phyloP scores from a whole-genome alignment of 495 filamentous ascomycete species.

The Lindgomyces ingoldianus region DNA sequence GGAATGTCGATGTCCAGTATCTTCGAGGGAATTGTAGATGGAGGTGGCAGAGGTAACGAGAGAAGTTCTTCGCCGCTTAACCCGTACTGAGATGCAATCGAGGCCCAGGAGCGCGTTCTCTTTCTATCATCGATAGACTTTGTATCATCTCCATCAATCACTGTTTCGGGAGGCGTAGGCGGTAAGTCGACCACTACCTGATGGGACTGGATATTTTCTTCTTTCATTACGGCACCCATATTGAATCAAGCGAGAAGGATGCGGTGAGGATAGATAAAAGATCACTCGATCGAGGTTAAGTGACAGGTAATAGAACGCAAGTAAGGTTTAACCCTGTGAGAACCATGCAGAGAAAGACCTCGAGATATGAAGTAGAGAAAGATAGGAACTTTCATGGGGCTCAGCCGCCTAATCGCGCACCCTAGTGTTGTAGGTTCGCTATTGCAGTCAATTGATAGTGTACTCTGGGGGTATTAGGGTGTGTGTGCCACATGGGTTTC shows the following conservation, averaged over 20 bases:
- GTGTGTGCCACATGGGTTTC: constrained; percentile 16
- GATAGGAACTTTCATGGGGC: not conserved
- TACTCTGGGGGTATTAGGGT: not conserved
- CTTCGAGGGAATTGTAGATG: constrained; percentile 58
- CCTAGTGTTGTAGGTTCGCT: constrained; percentile 4
- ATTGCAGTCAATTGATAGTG: constrained; percentile 7
- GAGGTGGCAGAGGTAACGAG: constrained; percentile 70
- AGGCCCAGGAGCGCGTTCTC: too few species aligned
- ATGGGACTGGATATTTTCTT: not conserved
- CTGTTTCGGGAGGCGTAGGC: constrained; percentile 36
- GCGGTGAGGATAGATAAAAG: not conserved
- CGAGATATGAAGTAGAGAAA: constrained; percentile 8
- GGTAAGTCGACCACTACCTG: constrained; percentile 18
- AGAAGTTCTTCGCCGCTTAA: too few species aligned
- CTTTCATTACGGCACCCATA: constrained; percentile 20
- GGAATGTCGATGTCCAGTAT: constrained; percentile 74
- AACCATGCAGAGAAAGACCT: not conserved
- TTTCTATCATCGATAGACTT: constrained; percentile 21
- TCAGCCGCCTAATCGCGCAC: not conserved
- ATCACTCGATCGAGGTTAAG: not conserved
- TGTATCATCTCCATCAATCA: constrained; percentile 28
- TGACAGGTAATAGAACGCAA: constrained; percentile 8
- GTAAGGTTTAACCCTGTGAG: constrained; percentile 5
- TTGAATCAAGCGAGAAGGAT: constrained; percentile 7
- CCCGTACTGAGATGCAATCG: too few species aligned